A percentile compares a stretch with the other conserved stretches of the same genome.
These are phyloP conservation scores for Amaranthus hypochondriacus DNA, from an alignment of 148 eudicot species.

Conservation along the genomic window DNA sequence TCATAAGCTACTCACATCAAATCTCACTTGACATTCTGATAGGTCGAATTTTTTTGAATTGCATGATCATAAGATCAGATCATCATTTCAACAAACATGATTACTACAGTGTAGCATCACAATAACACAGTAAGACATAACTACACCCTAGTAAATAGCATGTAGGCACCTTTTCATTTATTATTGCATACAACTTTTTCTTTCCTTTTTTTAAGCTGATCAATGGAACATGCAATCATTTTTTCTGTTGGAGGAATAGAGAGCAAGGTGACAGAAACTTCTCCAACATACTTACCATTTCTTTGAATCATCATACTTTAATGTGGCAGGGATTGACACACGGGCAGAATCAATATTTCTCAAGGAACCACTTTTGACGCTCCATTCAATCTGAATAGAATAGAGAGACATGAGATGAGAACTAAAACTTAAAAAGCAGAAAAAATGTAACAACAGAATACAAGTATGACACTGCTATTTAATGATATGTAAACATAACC, in stretches of 20 bases:
- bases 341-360: conserved; percentile 90
- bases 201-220: not conserved
- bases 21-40: too few species aligned
- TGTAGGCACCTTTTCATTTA: not conserved
- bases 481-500: not conserved
- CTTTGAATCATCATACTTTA: conserved; percentile 67
- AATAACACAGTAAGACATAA: not conserved
- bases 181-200: not conserved
- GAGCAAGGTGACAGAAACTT: not conserved
- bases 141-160: not conserved
- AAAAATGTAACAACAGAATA: not conserved
- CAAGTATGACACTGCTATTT: conserved; percentile 1
- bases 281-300: conserved; percentile 49
- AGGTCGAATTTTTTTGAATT: too few species aligned
- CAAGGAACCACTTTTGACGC: conserved; percentile 73
- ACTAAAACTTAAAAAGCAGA: not conserved
- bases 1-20: too few species aligned
- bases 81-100: not conserved
- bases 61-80: too few species aligned
- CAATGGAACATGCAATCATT: conserved; percentile 2
- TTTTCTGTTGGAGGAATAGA: not conserved
- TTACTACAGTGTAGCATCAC: not conserved
- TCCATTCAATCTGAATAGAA: conserved; percentile 78
- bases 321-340: conserved; percentile 81
- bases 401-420: conserved; percentile 5